A percentile compares a stretch with the other conserved stretches of the same genome.
These are phyloP conservation scores for Ramaria sp. DNA, from an alignment of 768 basidiomycete genomes.

Conservation along the genomic window DNA sequence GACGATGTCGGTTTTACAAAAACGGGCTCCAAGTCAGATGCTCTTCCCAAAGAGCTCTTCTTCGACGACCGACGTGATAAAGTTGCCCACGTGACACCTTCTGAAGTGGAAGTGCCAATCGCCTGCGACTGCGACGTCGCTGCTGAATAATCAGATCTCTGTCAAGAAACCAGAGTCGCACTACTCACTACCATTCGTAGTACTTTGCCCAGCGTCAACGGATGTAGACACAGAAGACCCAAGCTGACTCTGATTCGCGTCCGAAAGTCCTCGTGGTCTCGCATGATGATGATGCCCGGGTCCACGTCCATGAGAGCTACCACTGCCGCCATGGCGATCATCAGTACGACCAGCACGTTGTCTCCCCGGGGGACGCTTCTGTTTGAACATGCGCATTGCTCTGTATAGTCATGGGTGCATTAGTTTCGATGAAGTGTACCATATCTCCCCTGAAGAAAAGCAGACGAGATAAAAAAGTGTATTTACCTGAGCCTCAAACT, in stretches of 20 bases:
- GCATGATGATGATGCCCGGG: conserved; percentile 7
- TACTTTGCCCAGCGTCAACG: neutral
- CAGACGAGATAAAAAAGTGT: conserved; percentile 2
- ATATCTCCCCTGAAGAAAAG: neutral
- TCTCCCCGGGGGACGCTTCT: conserved; percentile 56
- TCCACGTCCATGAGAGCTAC: conserved; percentile 3
- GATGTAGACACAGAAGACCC: conserved; percentile 1
- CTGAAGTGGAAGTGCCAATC: neutral
- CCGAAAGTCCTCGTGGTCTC: conserved; percentile 21
- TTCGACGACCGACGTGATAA: conserved; percentile 4
- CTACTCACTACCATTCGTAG: conserved; percentile 4
- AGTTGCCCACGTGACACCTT: neutral
- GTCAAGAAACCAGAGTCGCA: neutral
- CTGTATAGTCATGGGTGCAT: neutral
- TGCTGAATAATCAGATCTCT: neutral
- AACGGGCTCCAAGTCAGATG: conserved; percentile 2
- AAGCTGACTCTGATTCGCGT: conserved; percentile 8
- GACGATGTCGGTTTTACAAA: neutral
- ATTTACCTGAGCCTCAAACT: conserved; percentile 81
- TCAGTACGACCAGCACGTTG: conserved; percentile 17
- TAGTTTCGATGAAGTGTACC: neutral
- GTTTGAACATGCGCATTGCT: conserved; percentile 28
- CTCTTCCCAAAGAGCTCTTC: conserved; percentile 1
- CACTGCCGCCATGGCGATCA: conserved; percentile 11
- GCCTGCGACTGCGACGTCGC: neutral